Percentiles rank a stretch among this genome's conserved stretches.
Conservation (phyloP, 2,329 filamentous ascomycete species). For the Samsoniella hepiali region DNA sequence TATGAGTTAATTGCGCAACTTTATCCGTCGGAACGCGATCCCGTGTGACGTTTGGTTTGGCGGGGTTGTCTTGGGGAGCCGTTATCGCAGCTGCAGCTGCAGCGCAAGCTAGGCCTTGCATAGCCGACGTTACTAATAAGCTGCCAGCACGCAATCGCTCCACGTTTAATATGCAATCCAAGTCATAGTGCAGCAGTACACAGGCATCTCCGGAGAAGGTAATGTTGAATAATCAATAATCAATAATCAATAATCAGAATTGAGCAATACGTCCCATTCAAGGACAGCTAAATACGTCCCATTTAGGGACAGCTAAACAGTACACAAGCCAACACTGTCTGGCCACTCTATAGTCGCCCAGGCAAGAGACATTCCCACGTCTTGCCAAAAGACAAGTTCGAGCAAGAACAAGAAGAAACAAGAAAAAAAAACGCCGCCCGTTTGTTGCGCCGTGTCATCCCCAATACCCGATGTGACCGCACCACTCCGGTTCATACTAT, state of each 20-base stretch:
- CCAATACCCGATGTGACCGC: neutral
- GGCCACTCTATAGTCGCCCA: neutral
- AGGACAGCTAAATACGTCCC: neutral
- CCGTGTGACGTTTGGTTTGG: neutral
- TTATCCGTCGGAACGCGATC: neutral
- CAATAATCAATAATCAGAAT: neutral
- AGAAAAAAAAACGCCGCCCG: neutral
- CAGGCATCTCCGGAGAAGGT: neutral
- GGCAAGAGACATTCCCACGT: neutral
- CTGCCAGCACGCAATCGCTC: slow-evolving; percentile 10
- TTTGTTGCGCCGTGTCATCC: neutral
- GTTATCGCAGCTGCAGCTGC: slow-evolving; percentile 10
- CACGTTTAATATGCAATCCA: neutral
- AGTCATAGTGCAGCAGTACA: too few species aligned
- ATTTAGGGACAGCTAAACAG: neutral
- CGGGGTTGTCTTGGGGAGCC: slow-evolving; percentile 4
- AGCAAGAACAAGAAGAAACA: neutral
- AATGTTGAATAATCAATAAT: neutral
- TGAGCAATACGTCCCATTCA: neutral
- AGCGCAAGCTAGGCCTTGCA: neutral
- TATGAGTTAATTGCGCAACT: slow-evolving; percentile 1
- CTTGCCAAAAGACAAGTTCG: neutral
- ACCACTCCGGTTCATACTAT: neutral
- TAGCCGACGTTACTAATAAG: slow-evolving; percentile 4
- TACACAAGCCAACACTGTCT: slow-evolving; percentile 12